Evolutionary conservation across 805 yeast genomes (phyloP).

Genomic region (Kodamaea kaohsiungensis): DNA sequence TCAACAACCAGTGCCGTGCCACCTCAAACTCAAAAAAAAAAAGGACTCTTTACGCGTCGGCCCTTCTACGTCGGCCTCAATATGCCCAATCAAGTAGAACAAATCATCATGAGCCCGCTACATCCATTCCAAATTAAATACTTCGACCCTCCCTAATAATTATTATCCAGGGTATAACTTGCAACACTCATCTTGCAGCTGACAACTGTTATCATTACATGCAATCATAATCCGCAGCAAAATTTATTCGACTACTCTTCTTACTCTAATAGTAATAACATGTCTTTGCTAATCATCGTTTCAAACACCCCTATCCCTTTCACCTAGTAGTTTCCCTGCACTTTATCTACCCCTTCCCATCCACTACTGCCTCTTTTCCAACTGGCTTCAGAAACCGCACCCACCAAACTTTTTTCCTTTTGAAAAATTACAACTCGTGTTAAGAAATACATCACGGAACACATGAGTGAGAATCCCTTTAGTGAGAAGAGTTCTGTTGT

Average conservation of each 20-base stretch:
- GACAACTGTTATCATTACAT: too few species aligned
- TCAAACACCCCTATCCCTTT: too few species aligned
- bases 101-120: background rate
- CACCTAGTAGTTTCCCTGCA: background rate
- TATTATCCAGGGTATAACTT: too few species aligned
- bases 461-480: conserved; percentile 46
- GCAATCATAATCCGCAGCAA: too few species aligned
- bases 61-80: background rate
- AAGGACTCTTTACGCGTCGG: background rate
- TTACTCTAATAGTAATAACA: too few species aligned
- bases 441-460: background rate
- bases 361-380: background rate
- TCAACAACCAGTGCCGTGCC: background rate
- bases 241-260: too few species aligned
- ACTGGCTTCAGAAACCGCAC: background rate
- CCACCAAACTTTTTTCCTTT: background rate
- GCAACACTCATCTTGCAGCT: too few species aligned
- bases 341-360: background rate
- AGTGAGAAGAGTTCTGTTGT: conserved; percentile 20
- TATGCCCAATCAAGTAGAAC: background rate
- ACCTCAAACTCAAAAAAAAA: background rate
- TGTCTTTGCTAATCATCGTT: too few species aligned
- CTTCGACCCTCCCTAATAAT: background rate
- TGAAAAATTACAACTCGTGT: conserved; percentile 10
- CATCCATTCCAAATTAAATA: background rate